Evolutionary conservation across 352 stramenopile genomes (phyloP).

Genomic region (Poterioochromonas sp.): DNA sequence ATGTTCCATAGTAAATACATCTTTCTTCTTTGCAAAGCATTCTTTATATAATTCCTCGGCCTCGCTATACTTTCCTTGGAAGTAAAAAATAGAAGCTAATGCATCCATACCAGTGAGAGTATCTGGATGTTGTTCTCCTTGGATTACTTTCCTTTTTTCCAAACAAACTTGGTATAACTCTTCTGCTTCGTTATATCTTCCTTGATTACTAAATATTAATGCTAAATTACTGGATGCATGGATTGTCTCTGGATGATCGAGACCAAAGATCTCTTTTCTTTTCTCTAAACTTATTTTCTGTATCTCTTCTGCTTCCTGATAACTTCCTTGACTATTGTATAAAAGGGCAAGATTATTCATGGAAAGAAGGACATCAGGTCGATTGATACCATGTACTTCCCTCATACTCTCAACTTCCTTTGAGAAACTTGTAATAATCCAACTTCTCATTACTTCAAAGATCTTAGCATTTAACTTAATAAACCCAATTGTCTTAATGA

Average conservation of each 20-base stretch:
- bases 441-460: too few relatives aligned
- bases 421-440: too few relatives aligned
- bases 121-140: constrained; percentile 9
- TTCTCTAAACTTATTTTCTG: not conserved
- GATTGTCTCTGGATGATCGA: not conserved
- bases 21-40: not conserved
- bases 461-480: too few relatives aligned
- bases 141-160: not conserved
- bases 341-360: not conserved
- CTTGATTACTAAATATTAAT: not conserved
- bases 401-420: not conserved
- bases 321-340: constrained; percentile 7
- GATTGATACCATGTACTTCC: not conserved
- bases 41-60: not conserved
- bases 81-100: not conserved
- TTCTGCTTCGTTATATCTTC: not conserved
- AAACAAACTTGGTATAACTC: not conserved
- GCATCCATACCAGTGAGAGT: not conserved
- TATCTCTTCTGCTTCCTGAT: not conserved
- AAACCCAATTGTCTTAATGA: too few relatives aligned
- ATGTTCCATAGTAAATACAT: not conserved
- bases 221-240: constrained; percentile 4
- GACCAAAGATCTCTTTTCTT: not conserved
- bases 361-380: not conserved
- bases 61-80: not conserved